Base-by-base conservation (phyloP, 73 alveolate genomes). In the Paramecium bursaria region DNA sequence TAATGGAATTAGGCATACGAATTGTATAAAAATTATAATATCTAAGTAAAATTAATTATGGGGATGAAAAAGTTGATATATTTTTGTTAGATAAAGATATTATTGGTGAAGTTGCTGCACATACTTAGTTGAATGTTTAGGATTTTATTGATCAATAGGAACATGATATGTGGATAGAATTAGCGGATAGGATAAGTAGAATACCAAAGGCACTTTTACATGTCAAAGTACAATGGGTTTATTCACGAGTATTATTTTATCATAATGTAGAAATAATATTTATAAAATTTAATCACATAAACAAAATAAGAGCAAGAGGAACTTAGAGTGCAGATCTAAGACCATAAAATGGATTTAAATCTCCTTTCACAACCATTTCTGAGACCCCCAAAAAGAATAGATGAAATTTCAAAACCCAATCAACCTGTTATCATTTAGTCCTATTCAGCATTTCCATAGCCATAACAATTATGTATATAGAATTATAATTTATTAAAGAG, bases 281-380 rank as follows among this genome's bases (percentile, higher is more conserved):
- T 67, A 67, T 15, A 35, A 35, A 57, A 67, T 25, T 10, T 67
- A 17, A 39, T 67, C 0, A 42, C 22, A 25, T 42, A 31, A 42
- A 42, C 33, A 25, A 35, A 13, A 47, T 11, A 2, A 2, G 21
- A 67, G 30, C 19, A 39, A 1, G 14, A 42, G 7, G 10, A 60
- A 14, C 33, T 67, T n/a, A 47, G 44, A 21, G 33, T 39, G 46
- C 42, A 67, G 44, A 67, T 67, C 26, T 25, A 67, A 11, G 82
- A 67, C 44, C 82, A 67, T 47, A 42, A 25, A 3, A 47, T 67
- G 19, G 82, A 67, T 67, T 67, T 67, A 47, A 57, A 67, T 42
- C 19, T 67, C 17, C 33, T 67, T 0, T 21, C 26, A 21, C 27
- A 44, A 3, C 82, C 82, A 39, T 67, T 67, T 35, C 33, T 25